Conservation (phyloP, 192 early-diverging fungal genomes). For the Cetraspora pellucida region DNA sequence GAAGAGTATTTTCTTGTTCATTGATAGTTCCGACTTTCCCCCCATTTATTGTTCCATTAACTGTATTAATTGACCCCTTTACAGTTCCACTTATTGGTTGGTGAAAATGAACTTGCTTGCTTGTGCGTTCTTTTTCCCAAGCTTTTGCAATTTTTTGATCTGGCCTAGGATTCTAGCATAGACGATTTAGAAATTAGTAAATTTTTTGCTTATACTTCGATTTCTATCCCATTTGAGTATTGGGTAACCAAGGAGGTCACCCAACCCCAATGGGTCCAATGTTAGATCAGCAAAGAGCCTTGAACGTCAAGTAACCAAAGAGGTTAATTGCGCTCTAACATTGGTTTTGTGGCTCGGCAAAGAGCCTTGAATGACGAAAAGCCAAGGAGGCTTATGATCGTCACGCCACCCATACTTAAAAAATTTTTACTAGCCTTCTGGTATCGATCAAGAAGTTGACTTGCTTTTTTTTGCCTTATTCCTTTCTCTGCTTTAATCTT, state of each 20-base stretch:
- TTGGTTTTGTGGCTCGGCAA: conserved; percentile 25
- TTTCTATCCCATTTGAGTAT: conserved; percentile 23
- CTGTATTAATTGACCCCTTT: conserved; percentile 15
- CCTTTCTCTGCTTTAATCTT: conserved; percentile 27
- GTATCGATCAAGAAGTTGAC: conserved; percentile 24
- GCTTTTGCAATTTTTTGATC: conserved; percentile 3
- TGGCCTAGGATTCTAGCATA: conserved; percentile 15
- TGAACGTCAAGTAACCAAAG: conserved; percentile 15
- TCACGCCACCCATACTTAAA: conserved; percentile 18
- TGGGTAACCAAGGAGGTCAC: conserved; percentile 6
- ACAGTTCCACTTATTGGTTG: conserved; percentile 18
- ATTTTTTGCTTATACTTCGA: background rate
- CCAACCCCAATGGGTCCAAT: conserved; percentile 16
- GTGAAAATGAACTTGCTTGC: conserved; percentile 9
- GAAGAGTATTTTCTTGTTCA: background rate
- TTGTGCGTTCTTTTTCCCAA: conserved; percentile 13
- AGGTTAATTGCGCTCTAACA: conserved; percentile 19
- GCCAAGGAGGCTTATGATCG: conserved; percentile 9
- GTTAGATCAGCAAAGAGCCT: conserved; percentile 22
- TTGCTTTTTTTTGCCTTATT: conserved; percentile 32
- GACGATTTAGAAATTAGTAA: conserved; percentile 8
- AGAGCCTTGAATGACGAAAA: conserved; percentile 20
- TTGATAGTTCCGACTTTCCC: conserved; percentile 2
- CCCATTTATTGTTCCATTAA: conserved; percentile 8
- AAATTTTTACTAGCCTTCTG: conserved; percentile 31